phyloP scores from a whole-genome alignment of 2,329 filamentous ascomycete genomes.

The Tolypocladium nubicola region DNA sequence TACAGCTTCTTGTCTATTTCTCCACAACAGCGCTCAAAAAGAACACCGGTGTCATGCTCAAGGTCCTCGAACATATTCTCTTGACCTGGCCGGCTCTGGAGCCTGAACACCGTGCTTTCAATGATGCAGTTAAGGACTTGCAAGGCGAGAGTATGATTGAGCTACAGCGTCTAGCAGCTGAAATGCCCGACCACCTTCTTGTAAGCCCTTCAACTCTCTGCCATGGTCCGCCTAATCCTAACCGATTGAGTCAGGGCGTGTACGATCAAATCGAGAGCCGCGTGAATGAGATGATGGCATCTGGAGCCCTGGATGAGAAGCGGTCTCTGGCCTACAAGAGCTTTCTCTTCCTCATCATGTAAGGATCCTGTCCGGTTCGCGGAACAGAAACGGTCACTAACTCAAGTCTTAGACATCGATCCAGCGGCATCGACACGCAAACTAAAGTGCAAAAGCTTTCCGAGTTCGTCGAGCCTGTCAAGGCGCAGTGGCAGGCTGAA shows the following conservation, averaged over 20 bases:
- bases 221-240: too few relatives aligned
- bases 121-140: conserved; percentile 81
- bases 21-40: conserved; percentile 71
- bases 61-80: conserved; percentile 83
- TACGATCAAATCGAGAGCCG: conserved; percentile 80
- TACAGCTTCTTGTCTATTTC: conserved; percentile 76
- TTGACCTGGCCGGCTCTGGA: conserved; percentile 69
- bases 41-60: conserved; percentile 72
- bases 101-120: conserved; percentile 61
- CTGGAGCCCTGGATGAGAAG: conserved; percentile 68
- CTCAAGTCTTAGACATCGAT: conserved; percentile 55
- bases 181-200: conserved; percentile 84
- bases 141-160: conserved; percentile 79
- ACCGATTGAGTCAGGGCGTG: conserved; percentile 45
- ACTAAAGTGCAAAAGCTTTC: conserved; percentile 61
- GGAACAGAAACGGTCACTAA: conserved; percentile 4
- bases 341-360: conserved; percentile 89
- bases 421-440: conserved; percentile 60
- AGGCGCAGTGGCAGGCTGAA: conserved; percentile 66
- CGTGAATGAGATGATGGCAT: conserved; percentile 68
- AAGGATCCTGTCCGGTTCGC: conserved; percentile 14
- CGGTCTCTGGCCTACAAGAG: conserved; percentile 78
- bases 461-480: conserved; percentile 74
- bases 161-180: conserved; percentile 75
- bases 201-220: conserved; percentile 27